phyloP scores from a whole-genome alignment of 2,329 filamentous ascomycete genomes.

The Ophiostoma australiae region DNA sequence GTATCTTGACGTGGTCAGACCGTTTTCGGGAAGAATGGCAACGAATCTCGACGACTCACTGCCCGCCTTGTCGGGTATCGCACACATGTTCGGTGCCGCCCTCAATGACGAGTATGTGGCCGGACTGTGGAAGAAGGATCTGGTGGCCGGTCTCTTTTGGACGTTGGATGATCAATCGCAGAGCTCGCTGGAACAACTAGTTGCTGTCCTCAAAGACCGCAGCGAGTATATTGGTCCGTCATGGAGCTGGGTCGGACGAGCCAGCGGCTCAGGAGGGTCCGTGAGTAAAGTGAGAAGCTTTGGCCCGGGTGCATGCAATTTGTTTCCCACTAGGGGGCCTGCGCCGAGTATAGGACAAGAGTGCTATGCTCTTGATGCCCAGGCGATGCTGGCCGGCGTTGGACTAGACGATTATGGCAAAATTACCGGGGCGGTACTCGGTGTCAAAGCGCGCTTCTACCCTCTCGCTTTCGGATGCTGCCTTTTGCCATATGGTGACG shows the following conservation, averaged over 20 bases:
- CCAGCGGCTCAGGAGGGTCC: neutral
- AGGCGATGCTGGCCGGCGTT: neutral
- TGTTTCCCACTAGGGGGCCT: neutral
- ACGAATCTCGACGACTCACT: neutral
- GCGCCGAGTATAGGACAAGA: neutral
- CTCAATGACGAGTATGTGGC: neutral
- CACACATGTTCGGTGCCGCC: neutral
- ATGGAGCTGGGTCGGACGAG: neutral
- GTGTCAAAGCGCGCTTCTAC: neutral
- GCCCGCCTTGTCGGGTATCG: neutral
- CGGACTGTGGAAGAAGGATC: neutral
- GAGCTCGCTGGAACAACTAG: neutral
- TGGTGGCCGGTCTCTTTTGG: neutral
- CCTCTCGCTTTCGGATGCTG: neutral
- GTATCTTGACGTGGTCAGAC: neutral
- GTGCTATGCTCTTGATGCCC: neutral
- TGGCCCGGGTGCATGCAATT: neutral
- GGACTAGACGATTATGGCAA: neutral
- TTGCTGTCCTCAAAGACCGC: neutral
- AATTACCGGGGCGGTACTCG: neutral
- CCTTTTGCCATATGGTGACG: neutral
- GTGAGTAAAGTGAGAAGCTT: neutral
- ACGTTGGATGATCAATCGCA: neutral
- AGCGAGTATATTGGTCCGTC: neutral
- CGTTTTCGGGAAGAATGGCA: neutral